These are phyloP conservation scores for Scopulariopsis brevicaulis DNA, from an alignment of 2,329 filamentous ascomycete species.

Conservation along the genomic window DNA sequence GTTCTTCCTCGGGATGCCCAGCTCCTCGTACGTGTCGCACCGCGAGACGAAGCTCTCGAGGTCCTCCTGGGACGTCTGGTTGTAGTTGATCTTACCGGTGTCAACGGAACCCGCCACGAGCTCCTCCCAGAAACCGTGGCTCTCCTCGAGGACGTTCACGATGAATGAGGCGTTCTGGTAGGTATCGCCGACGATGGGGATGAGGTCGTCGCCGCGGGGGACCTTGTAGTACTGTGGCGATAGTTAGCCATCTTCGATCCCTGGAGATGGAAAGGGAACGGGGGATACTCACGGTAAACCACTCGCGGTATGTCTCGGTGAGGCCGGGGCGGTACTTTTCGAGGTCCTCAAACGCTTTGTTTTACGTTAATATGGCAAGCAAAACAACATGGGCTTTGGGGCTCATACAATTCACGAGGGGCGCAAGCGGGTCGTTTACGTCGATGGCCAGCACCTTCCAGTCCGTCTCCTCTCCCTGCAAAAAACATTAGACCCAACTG, in stretches of 20 bases:
- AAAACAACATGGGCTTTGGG: accelerated
- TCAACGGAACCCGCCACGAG: constrained; percentile 24
- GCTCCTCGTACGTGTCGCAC: constrained; percentile 17
- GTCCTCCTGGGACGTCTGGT: constrained; percentile 23
- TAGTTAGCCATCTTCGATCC: neutral
- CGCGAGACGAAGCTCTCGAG: constrained; percentile 20
- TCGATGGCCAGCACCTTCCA: constrained; percentile 29
- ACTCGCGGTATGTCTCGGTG: constrained; percentile 20
- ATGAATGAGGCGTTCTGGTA: constrained; percentile 23
- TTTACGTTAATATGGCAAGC: constrained; percentile 6
- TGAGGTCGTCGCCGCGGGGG: constrained; percentile 19
- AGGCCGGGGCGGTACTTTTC: constrained; percentile 25
- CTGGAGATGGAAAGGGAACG: neutral
- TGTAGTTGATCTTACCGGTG: constrained; percentile 24
- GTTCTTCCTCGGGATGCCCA: constrained; percentile 17
- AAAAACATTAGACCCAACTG: neutral
- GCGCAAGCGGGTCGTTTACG: constrained; percentile 23
- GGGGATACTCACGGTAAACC: constrained; percentile 21
- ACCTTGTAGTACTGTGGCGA: constrained; percentile 25
- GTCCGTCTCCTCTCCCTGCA: constrained; percentile 21
- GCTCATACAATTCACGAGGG: constrained; percentile 19
- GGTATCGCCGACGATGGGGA: constrained; percentile 21
- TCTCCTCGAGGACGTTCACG: constrained; percentile 18
- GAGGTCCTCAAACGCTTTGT: constrained; percentile 20
- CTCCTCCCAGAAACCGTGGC: constrained; percentile 25